A percentile compares a stretch with the other conserved stretches of the same genome.
Evolutionary conservation across 1,139 yeast genomes (phyloP).

Genomic region (Nakaseomyces glabratus): DNA sequence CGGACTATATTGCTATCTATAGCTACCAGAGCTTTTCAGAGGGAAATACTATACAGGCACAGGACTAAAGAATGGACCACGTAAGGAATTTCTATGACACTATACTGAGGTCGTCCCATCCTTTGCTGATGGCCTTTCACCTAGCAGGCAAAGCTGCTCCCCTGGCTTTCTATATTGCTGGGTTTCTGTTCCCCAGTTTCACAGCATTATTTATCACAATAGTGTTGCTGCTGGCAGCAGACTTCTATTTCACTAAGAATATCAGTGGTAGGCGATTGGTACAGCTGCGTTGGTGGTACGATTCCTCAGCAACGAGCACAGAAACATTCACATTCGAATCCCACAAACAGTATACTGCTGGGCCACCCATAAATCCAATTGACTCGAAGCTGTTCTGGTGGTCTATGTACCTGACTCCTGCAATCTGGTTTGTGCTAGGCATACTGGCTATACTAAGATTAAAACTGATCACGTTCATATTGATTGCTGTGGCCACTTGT

Average conservation of each 20-base stretch:
- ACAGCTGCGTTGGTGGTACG: slow-evolving; percentile 95
- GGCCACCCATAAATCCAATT: slow-evolving; percentile 68
- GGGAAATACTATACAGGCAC: too few relatives aligned
- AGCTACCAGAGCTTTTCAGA: too few relatives aligned
- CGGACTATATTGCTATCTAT: too few relatives aligned
- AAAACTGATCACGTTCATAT: slow-evolving; percentile 61
- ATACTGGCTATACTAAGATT: slow-evolving; percentile 69
- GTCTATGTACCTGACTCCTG: slow-evolving; percentile 65
- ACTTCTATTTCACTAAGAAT: slow-evolving; percentile 90
- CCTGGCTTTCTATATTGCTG: slow-evolving; percentile 28
- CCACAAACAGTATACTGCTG: slow-evolving; percentile 25
- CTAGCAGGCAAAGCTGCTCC: slow-evolving; percentile 28
- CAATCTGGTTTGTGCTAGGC: slow-evolving; percentile 65
- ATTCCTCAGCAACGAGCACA: slow-evolving; percentile 32
- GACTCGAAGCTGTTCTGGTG: slow-evolving; percentile 88
- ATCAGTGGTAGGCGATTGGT: slow-evolving; percentile 83
- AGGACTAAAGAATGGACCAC: too few relatives aligned
- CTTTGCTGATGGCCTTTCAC: slow-evolving; percentile 26
- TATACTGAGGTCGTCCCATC: slow-evolving; percentile 31
- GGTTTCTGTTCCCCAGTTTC: slow-evolving; percentile 26
- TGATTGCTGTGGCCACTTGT: slow-evolving; percentile 57
- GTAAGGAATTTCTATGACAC: slow-evolving; percentile 28
- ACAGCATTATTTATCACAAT: slow-evolving; percentile 58
- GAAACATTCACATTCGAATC: slow-evolving; percentile 31
- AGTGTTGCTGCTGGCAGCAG: slow-evolving; percentile 69